A percentile compares a stretch with the other conserved stretches of the same genome.
phyloP scores from a whole-genome alignment of 2,329 filamentous ascomycete genomes.

The Epichloe typhina region DNA sequence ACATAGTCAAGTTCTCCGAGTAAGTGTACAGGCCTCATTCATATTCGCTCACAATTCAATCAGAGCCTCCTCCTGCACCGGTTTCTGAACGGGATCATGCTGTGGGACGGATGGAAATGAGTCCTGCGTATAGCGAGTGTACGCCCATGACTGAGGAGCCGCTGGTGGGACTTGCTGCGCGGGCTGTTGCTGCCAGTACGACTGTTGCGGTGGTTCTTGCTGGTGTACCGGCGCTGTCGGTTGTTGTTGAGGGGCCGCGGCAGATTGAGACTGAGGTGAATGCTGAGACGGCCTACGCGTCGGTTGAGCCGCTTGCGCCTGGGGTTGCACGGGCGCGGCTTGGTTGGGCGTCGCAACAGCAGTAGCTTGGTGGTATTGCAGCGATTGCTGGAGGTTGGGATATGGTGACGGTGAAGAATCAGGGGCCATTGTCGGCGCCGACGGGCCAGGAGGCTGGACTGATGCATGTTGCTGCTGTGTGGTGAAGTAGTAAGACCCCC shows the following conservation, averaged over 20 bases:
- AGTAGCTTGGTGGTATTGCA: slow-evolving; percentile 31
- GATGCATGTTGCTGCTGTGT: slow-evolving; percentile 18
- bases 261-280: slow-evolving; percentile 14
- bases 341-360: slow-evolving; percentile 24
- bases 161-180: slow-evolving; percentile 15
- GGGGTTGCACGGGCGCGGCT: slow-evolving; percentile 18
- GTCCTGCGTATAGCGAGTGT: slow-evolving; percentile 41
- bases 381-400: slow-evolving; percentile 34
- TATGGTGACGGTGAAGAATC: slow-evolving; percentile 38
- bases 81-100: slow-evolving; percentile 28
- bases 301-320: slow-evolving; percentile 13
- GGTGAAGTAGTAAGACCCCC: slow-evolving; percentile 45
- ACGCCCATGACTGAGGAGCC: slow-evolving; percentile 30
- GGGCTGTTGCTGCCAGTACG: slow-evolving; percentile 20
- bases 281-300: slow-evolving; percentile 12
- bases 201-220: slow-evolving; percentile 18
- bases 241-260: slow-evolving; percentile 12
- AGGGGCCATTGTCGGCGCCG: slow-evolving; percentile 24
- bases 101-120: slow-evolving; percentile 49
- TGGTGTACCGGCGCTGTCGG: slow-evolving; percentile 11
- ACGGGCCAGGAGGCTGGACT: slow-evolving; percentile 19
- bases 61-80: slow-evolving; percentile 59
- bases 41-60: slow-evolving; percentile 51
- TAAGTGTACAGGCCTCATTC: not conserved
- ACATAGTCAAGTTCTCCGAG: not conserved